Percentiles rank a stretch among this genome's conserved stretches.
Conservation (phyloP, 768 basidiomycete species). For the Tulasnella sp. region DNA sequence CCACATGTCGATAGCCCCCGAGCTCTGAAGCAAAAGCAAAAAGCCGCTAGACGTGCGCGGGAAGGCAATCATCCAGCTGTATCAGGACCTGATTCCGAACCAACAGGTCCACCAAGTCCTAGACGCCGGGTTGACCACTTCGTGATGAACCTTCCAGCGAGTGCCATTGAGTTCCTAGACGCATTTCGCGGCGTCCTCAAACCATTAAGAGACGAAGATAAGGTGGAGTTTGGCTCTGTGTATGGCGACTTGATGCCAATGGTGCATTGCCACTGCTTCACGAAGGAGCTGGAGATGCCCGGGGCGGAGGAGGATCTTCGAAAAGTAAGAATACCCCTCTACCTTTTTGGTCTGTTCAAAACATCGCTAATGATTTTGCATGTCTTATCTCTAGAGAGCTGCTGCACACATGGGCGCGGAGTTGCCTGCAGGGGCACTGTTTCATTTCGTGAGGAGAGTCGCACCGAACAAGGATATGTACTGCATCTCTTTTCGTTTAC, state of each 20-base stretch:
- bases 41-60: slow-evolving; percentile 17
- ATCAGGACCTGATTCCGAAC: slow-evolving; percentile 4
- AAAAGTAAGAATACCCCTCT: slow-evolving; percentile 41
- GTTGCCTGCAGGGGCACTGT: slow-evolving; percentile 36
- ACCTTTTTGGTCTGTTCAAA: too few relatives aligned
- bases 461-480: slow-evolving; percentile 98
- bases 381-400: slow-evolving; percentile 14
- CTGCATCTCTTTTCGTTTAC: slow-evolving; percentile 79
- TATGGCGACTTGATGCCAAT: slow-evolving; percentile 54
- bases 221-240: slow-evolving; percentile 37
- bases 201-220: slow-evolving; percentile 28
- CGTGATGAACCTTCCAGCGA: slow-evolving; percentile 97
- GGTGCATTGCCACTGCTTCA: slow-evolving; percentile 95
- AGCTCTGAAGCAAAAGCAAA: slow-evolving; percentile 33
- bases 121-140: slow-evolving; percentile 66
- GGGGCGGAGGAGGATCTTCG: slow-evolving; percentile 68
- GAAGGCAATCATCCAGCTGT: background rate
- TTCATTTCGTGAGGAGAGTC: slow-evolving; percentile 81
- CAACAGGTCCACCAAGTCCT: slow-evolving; percentile 21
- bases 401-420: slow-evolving; percentile 29
- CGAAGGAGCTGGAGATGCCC: slow-evolving; percentile 60
- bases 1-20: slow-evolving; percentile 39
- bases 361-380: background rate
- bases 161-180: slow-evolving; percentile 80
- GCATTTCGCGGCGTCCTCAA: slow-evolving; percentile 69